Conservation (phyloP, 2,329 filamentous ascomycete genomes). For the Colletotrichum sp. region DNA sequence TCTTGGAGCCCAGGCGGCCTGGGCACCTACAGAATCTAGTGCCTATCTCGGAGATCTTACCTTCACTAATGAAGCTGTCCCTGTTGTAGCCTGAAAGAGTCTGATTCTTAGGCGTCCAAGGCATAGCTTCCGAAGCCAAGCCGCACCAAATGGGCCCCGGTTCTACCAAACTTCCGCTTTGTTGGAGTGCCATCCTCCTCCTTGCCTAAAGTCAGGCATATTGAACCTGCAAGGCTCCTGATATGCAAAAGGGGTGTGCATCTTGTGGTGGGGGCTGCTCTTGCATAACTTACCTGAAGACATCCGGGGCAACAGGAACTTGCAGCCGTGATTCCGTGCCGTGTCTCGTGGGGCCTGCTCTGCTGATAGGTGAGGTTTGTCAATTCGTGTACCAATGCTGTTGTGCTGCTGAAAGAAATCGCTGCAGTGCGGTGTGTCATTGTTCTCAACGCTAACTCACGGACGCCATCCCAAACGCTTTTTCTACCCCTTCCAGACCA, state of each 20-base stretch:
- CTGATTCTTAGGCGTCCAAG: not conserved
- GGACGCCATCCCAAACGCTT: not conserved
- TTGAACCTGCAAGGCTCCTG: not conserved
- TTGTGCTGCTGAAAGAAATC: not conserved
- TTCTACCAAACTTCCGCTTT: not conserved
- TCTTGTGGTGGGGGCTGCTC: not conserved
- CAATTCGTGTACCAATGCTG: constrained; percentile 1
- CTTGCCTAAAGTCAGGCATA: not conserved
- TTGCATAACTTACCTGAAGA: constrained; percentile 8
- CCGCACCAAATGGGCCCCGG: not conserved
- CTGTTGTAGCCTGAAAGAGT: not conserved
- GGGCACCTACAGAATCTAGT: not conserved
- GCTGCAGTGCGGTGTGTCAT: constrained; percentile 12
- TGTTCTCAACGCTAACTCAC: constrained; percentile 20
- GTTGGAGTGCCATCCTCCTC: not conserved
- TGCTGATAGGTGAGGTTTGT: constrained; percentile 1
- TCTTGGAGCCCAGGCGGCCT: not conserved
- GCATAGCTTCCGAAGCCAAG: not conserved
- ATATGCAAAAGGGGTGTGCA: not conserved
- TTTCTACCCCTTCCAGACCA: not conserved
- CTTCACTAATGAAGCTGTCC: not conserved
- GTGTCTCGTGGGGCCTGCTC: constrained; percentile 2
- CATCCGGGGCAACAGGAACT: not conserved
- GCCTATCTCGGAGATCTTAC: not conserved
- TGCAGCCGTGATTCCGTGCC: constrained; percentile 13